phyloP scores from a whole-genome alignment of 1,139 yeast species.

The Yamadazyma triangularis region DNA sequence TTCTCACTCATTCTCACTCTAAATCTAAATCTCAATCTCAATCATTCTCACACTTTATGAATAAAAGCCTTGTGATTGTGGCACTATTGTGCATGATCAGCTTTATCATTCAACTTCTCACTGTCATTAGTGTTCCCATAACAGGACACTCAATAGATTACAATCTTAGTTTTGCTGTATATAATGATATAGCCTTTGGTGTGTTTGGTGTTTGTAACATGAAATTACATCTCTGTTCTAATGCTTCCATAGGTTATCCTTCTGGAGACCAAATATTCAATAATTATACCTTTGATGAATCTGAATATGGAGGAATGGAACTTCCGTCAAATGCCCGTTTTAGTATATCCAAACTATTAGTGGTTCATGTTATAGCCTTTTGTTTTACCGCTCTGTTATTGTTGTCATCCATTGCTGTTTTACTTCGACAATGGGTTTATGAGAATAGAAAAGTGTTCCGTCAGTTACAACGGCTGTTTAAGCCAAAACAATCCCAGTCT shows the following conservation, averaged over 20 bases:
- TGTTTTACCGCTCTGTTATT: conserved; percentile 27
- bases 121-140: conserved; percentile 43
- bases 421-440: background rate
- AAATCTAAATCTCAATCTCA: too few species aligned
- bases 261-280: conserved; percentile 1
- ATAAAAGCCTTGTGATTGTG: conserved; percentile 22
- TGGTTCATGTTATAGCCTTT: conserved; percentile 44
- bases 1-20: too few species aligned
- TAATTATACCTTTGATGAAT: conserved; percentile 1
- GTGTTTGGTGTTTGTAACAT: conserved; percentile 43
- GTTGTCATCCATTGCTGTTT: conserved; percentile 13
- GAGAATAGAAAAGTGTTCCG: background rate
- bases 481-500: too few species aligned
- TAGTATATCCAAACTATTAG: conserved; percentile 38
- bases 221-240: conserved; percentile 22
- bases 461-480: too few species aligned
- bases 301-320: conserved; percentile 23
- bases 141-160: conserved; percentile 19
- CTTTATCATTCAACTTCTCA: conserved; percentile 35
- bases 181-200: conserved; percentile 34
- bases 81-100: conserved; percentile 23
- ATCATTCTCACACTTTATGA: too few species aligned
- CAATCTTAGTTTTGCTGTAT: conserved; percentile 26
- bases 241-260: conserved; percentile 37
- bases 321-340: conserved; percentile 40